Base-by-base conservation (phyloP, 1,284 basidiomycete species). In the Pseudomicrostroma phylloplanum region DNA sequence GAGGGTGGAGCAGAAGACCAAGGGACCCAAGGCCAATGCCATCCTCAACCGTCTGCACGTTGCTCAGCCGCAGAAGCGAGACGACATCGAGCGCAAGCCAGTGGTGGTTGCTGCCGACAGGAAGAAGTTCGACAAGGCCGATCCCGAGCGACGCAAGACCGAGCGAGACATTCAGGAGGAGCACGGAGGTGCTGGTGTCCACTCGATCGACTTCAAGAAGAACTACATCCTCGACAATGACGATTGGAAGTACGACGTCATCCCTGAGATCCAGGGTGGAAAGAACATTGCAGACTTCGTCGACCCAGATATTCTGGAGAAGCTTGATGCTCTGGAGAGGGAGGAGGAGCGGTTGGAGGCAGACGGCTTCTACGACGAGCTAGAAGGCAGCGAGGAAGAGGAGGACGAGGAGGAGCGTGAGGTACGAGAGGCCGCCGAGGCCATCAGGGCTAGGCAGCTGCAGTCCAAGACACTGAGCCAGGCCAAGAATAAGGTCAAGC, bases 271-370 rank as follows among this genome's bases (percentile, higher is more conserved):
- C 76, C 87, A 91, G 86, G 87, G 97, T 70, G 96, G 94, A 82
- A 97, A 97, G 86, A 99, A 99, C 82, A 83, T 99, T 61, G 93
- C 93, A 46, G 94, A 99, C 84, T 98, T 99, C 74, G 90, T 98
- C 81, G 96, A 98, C 80, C 90, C 92, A n/a, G 96, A 99, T 15
- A 98, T 99, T 70, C 87, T 87, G 48, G 92, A 93, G 81, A 93
- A 91, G 81, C 87, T 99, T 63, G 94, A 97, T 78, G 94, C 92
- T 11, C 86, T 99, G 59, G 96, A 99, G 82, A 86, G 90, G 43
- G 94, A 99, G 80, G 94, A 99, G 81, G 94, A 96, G 82, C 87
- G 86, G 74, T 85, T 99, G 30, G 85, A 92, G 79, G 88, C 88
- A 1, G 91, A 97, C 77, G 96, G 94, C 6, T 97, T 92, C 84